These are phyloP conservation scores for Amanita phalloides DNA, from an alignment of 768 basidiomycete genomes.

Conservation along the genomic window DNA sequence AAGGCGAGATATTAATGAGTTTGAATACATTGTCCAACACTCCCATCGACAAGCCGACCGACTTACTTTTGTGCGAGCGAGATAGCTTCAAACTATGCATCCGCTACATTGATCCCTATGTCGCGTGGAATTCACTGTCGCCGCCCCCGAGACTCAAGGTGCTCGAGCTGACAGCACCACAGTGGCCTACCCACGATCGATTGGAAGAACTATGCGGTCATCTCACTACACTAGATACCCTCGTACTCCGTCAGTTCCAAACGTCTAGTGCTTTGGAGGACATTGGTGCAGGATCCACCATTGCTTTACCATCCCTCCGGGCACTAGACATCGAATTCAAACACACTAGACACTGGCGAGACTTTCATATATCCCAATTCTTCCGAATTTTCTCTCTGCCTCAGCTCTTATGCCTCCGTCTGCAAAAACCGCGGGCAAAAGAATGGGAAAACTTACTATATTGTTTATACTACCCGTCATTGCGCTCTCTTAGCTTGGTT, in stretches of 20 bases:
- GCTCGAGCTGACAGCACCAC: slow-evolving; percentile 15
- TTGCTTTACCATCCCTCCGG: slow-evolving; percentile 14
- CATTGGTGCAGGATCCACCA: slow-evolving; percentile 3
- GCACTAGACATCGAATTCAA: slow-evolving; percentile 14
- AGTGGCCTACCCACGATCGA: slow-evolving; percentile 12
- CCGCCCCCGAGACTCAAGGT: slow-evolving; percentile 11
- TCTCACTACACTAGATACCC: slow-evolving; percentile 14
- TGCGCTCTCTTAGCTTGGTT: slow-evolving; percentile 11
- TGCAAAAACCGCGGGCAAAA: slow-evolving; percentile 2
- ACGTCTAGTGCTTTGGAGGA: slow-evolving; percentile 10
- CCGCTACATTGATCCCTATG: slow-evolving; percentile 11
- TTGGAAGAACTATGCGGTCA: slow-evolving; percentile 12
- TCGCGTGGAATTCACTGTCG: slow-evolving; percentile 13
- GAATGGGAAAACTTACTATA: slow-evolving; percentile 5
- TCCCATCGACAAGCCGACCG: background rate
- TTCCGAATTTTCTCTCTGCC: slow-evolving; percentile 8
- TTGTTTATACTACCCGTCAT: slow-evolving; percentile 4
- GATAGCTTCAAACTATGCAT: slow-evolving; percentile 10
- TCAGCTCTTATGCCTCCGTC: slow-evolving; percentile 1
- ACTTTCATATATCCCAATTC: slow-evolving; percentile 13
- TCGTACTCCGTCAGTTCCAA: slow-evolving; percentile 15
- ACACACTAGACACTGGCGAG: background rate
- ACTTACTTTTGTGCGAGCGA: background rate
- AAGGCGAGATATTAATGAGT: slow-evolving; percentile 11
- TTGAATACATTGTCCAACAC: slow-evolving; percentile 9